Percentiles rank a stretch among this genome's conserved stretches.
Conservation (phyloP, 2,329 filamentous ascomycete species). For the Penicillium brasilianum region DNA sequence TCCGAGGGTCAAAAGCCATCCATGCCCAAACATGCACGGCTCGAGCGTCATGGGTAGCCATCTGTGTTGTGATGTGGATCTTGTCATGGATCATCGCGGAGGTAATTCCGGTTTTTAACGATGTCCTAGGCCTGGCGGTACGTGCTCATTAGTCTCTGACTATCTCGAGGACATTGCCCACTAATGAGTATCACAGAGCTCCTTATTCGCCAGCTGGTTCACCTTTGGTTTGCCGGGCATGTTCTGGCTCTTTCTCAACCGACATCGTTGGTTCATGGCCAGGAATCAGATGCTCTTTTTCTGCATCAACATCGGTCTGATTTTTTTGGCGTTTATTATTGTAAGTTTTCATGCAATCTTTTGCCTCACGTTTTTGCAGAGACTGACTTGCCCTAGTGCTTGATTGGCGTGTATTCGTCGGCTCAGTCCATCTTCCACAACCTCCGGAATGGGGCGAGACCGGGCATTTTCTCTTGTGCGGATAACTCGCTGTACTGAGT, state of each 20-base stretch:
- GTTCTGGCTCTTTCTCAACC: slow-evolving; percentile 39
- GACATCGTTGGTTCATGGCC: slow-evolving; percentile 24
- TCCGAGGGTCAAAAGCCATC: slow-evolving; percentile 60
- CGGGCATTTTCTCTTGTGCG: slow-evolving; percentile 27
- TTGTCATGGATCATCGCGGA: slow-evolving; percentile 69
- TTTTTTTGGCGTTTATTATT: slow-evolving; percentile 21
- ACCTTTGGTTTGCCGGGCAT: slow-evolving; percentile 46
- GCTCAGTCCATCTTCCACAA: slow-evolving; percentile 29
- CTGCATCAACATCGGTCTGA: slow-evolving; percentile 21
- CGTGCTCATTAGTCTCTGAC: background rate
- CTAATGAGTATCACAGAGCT: slow-evolving; percentile 40
- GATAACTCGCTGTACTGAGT: slow-evolving; percentile 23
- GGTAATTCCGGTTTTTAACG: slow-evolving; percentile 69
- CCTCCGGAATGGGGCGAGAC: slow-evolving; percentile 19
- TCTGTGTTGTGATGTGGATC: slow-evolving; percentile 61
- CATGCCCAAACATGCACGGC: slow-evolving; percentile 53
- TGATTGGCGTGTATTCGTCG: slow-evolving; percentile 35
- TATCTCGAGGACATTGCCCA: background rate
- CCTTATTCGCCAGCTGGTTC: slow-evolving; percentile 69
- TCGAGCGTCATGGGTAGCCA: slow-evolving; percentile 60
- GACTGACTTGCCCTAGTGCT: slow-evolving; percentile 25
- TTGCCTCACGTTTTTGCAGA: background rate
- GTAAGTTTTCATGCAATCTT: slow-evolving; percentile 11
- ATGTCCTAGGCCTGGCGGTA: slow-evolving; percentile 64
- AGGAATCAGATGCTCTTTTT: slow-evolving; percentile 29